Evolutionary conservation across 2,329 filamentous ascomycete species (phyloP), one percentile per base, ranked within the genome.

Genomic region (Camptophora hylomeconis): DNA sequence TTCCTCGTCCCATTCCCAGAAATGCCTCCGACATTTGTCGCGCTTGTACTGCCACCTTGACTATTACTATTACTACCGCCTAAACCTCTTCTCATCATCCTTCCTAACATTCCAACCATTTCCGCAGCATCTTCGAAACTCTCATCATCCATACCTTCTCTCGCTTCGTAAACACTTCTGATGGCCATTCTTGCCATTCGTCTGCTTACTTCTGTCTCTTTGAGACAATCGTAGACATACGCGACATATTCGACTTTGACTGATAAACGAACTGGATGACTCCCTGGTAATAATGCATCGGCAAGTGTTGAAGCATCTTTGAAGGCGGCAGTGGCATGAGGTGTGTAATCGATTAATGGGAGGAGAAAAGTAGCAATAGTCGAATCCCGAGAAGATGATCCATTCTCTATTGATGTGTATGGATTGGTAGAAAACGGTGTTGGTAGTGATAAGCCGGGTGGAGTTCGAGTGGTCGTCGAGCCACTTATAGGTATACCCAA

Each of bases 61-160:
- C n/a, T n/a, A n/a, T n/a, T n/a, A 26, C 36, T 33, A 6, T 31
- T 34, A 8, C 38, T 37, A 9, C 21, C 33, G 4, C 54, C 58
- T 3, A 73, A 50, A 2, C 78, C 78, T 27, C 83, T 70, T 56
- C 80, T 86, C 68, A 86, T 82, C 75, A 94, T 89, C 47, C 77
- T 81, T 5, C 82, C 83, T 1, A 95, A 55, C 0, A 89, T 75
- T 1, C 80, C 78, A 6, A 95, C 86, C 8, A 94, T 66, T 46
- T 87, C 80, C 33, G 83, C 84, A 0, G 86, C 83, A 52, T 95
- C 89, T 40, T 80, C 73, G 50, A 94, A 98, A 63, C 89, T 92
- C 42, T 92, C 83, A 47, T 95, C 86, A 35, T 92, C 82, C 73
- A 95, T 87, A 12, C 81, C 82, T 53, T 94, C 86, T 30, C 79